A percentile compares a stretch with the other conserved stretches of the same genome.
Evolutionary conservation across 148 eudicot genomes (phyloP).

Genomic region (Cornus kousa): DNA sequence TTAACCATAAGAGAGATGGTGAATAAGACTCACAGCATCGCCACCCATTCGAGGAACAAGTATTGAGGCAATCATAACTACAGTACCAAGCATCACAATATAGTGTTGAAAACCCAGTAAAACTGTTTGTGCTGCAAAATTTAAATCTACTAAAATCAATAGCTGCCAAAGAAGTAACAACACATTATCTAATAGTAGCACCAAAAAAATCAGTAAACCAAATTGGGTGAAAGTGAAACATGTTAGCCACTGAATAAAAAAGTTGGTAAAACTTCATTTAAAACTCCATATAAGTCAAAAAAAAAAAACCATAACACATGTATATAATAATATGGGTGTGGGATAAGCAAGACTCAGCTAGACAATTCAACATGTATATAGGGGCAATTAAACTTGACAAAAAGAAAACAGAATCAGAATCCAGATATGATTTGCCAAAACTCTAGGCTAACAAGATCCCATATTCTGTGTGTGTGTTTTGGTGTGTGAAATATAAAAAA

Average conservation of each 20-base stretch:
- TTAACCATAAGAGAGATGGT: not conserved
- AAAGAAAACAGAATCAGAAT: conserved; percentile 16
- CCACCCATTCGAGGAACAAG: conserved; percentile 94
- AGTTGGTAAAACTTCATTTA: not conserved
- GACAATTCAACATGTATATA: not conserved
- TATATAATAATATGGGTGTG: too few relatives aligned
- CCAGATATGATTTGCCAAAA: not conserved
- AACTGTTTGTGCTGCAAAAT: conserved; percentile 60
- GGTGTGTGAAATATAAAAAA: not conserved
- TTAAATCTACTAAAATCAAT: not conserved
- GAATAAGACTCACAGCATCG: conserved; percentile 43
- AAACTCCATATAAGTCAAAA: not conserved
- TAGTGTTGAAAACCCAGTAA: conserved; percentile 87
- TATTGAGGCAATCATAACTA: conserved; percentile 63
- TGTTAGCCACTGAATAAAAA: not conserved
- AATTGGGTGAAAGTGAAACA: not conserved
- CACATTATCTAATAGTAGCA: not conserved
- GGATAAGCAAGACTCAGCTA: not conserved
- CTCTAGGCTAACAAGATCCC: not conserved
- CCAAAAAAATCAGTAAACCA: not conserved
- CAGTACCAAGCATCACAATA: conserved; percentile 91
- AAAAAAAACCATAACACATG: too few relatives aligned
- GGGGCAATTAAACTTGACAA: not conserved
- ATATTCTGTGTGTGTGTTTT: not conserved
- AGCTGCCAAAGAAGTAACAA: not conserved